These are phyloP conservation scores for Candida tetrigidarum DNA, from an alignment of 1,139 yeast species.

Conservation along the genomic window DNA sequence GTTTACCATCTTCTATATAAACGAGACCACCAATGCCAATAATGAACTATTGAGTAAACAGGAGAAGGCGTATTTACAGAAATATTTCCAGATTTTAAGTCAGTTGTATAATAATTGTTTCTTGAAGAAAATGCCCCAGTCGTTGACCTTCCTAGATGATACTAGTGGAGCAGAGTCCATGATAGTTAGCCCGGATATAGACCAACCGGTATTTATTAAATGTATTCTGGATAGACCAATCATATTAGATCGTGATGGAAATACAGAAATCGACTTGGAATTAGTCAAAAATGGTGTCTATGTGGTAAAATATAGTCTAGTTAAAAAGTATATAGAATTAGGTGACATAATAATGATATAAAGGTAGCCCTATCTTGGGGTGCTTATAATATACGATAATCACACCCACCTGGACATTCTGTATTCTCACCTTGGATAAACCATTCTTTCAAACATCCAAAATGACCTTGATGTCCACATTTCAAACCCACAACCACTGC, in stretches of 20 bases:
- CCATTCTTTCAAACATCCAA: slow-evolving; percentile 81
- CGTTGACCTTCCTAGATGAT: slow-evolving; percentile 76
- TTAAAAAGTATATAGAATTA: slow-evolving; percentile 40
- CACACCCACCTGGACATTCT: slow-evolving; percentile 86
- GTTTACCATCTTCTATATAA: slow-evolving; percentile 59
- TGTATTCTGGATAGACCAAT: slow-evolving; percentile 44
- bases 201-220: slow-evolving; percentile 74
- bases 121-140: slow-evolving; percentile 66
- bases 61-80: slow-evolving; percentile 63
- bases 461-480: slow-evolving; percentile 93
- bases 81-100: slow-evolving; percentile 67
- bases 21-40: slow-evolving; percentile 26
- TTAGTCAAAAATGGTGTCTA: slow-evolving; percentile 71
- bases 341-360: slow-evolving; percentile 48
- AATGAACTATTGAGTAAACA: slow-evolving; percentile 50
- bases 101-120: slow-evolving; percentile 72
- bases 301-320: slow-evolving; percentile 68
- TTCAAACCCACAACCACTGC: slow-evolving; percentile 63
- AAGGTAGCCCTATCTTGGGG: too few relatives aligned
- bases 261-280: slow-evolving; percentile 57
- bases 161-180: slow-evolving; percentile 74
- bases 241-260: slow-evolving; percentile 18
- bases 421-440: slow-evolving; percentile 62
- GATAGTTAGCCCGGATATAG: slow-evolving; percentile 78
- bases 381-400: slow-evolving; percentile 14